Evolutionary conservation across 75 land plant genomes (phyloP).

Genomic region (Pseudotsuga menziesii): DNA sequence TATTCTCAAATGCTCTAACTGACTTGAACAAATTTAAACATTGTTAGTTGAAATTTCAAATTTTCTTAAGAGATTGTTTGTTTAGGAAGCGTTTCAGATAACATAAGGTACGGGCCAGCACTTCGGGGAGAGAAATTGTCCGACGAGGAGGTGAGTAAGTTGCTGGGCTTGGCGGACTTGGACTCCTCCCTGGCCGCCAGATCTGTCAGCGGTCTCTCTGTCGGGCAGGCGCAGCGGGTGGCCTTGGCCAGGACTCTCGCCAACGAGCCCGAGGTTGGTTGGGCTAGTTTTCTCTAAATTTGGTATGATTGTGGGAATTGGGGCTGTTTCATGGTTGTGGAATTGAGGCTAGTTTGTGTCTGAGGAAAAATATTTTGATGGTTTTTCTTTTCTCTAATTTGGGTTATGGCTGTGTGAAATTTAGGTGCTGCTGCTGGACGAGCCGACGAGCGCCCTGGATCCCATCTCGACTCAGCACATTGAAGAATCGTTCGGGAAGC

Average conservation of each 20-base stretch:
- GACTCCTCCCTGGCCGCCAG: slow-evolving; percentile 55
- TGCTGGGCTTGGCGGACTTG: slow-evolving; percentile 62
- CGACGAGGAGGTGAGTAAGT: slow-evolving; percentile 49
- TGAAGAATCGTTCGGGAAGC: slow-evolving; percentile 63
- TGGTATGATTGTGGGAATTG: not conserved
- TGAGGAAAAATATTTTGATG: not conserved
- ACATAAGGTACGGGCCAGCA: slow-evolving; percentile 79
- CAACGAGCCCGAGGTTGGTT: slow-evolving; percentile 76
- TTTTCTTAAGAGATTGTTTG: too few species aligned
- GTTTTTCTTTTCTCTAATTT: not conserved
- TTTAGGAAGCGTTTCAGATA: slow-evolving; percentile 86
- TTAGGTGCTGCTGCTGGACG: slow-evolving; percentile 81
- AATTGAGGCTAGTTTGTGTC: not conserved
- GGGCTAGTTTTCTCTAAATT: not conserved
- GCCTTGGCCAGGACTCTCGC: slow-evolving; percentile 95
- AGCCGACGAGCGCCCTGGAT: slow-evolving; percentile 93
- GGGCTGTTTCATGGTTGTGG: too few species aligned
- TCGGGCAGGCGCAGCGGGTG: slow-evolving; percentile 95
- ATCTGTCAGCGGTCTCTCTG: slow-evolving; percentile 54
- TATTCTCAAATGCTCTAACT: too few species aligned
- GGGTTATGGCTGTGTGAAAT: not conserved
- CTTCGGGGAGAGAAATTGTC: slow-evolving; percentile 59
- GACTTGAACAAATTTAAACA: too few species aligned
- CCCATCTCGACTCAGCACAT: slow-evolving; percentile 91
- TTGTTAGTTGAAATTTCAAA: too few species aligned